Percentiles rank a stretch among this genome's conserved stretches.
These are phyloP conservation scores for Penstemon eatonii DNA, from an alignment of 257 asterid species.

Conservation along the genomic window DNA sequence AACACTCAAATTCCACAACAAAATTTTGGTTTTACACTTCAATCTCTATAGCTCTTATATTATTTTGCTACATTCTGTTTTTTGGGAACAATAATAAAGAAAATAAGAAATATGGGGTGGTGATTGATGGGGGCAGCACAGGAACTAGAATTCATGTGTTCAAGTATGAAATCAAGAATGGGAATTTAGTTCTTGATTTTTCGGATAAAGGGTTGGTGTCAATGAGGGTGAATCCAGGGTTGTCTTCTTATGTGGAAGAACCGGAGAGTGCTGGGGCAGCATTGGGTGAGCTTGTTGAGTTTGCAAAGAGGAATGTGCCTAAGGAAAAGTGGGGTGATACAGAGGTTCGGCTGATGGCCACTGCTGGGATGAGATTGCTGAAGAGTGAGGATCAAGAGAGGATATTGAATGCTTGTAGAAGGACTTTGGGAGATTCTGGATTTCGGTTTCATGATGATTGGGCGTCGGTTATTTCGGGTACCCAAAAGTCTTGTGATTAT, in stretches of 20 bases:
- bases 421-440: conserved; percentile 61
- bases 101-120: conserved; percentile 56
- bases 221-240: conserved; percentile 89
- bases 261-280: conserved; percentile 60
- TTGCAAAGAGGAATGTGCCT: conserved; percentile 78
- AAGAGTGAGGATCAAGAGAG: conserved; percentile 54
- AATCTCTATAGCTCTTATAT: conserved; percentile 30
- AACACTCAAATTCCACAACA: conserved; percentile 41
- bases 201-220: conserved; percentile 67
- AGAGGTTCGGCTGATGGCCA: conserved; percentile 88
- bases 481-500: conserved; percentile 10
- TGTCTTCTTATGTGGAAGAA: conserved; percentile 63
- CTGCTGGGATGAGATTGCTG: conserved; percentile 95
- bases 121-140: conserved; percentile 98
- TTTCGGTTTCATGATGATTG: conserved; percentile 76
- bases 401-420: conserved; percentile 74
- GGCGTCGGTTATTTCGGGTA: conserved; percentile 91
- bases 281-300: conserved; percentile 68
- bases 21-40: conserved; percentile 45
- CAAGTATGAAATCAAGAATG: conserved; percentile 56
- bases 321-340: conserved; percentile 61
- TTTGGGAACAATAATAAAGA: conserved; percentile 36
- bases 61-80: conserved; percentile 53
- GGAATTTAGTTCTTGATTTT: conserved; percentile 61
- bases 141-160: conserved; percentile 94